Conservation (phyloP, 305 asterid genomes). For the Salvia sclarea region DNA sequence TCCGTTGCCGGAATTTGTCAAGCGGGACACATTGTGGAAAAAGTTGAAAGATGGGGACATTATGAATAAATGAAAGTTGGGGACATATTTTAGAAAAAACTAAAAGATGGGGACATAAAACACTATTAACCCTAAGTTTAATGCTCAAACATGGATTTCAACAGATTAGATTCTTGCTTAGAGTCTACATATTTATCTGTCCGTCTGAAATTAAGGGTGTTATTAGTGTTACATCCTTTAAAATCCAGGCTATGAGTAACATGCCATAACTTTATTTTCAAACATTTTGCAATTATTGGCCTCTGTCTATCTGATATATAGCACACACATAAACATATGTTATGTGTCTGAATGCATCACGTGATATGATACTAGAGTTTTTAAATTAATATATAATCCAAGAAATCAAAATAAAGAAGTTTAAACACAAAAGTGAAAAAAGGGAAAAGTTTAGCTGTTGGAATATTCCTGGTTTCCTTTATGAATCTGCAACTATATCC, state of each 20-base stretch:
- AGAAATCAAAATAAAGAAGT: not conserved
- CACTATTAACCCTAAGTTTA: no score
- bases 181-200: conserved; percentile 3
- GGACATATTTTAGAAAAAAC: no score
- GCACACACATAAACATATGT: not conserved
- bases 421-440: conserved; percentile 8
- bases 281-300: conserved; percentile 20
- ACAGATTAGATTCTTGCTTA: conserved; percentile 33
- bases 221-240: not conserved
- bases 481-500: conserved; percentile 28
- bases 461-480: conserved; percentile 39
- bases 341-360: not conserved
- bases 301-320: not conserved
- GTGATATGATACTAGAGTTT: not conserved
- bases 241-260: conserved; percentile 28
- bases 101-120: no score
- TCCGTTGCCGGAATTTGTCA: no score
- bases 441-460: conserved; percentile 22
- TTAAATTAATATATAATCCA: not conserved
- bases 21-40: no score
- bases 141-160: not conserved
- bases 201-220: conserved; percentile 9
- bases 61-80: no score
- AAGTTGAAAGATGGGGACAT: no score
- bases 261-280: conserved; percentile 29